Base-by-base conservation (phyloP, 2,329 filamentous ascomycete genomes). In the Leptographium wingfieldii region DNA sequence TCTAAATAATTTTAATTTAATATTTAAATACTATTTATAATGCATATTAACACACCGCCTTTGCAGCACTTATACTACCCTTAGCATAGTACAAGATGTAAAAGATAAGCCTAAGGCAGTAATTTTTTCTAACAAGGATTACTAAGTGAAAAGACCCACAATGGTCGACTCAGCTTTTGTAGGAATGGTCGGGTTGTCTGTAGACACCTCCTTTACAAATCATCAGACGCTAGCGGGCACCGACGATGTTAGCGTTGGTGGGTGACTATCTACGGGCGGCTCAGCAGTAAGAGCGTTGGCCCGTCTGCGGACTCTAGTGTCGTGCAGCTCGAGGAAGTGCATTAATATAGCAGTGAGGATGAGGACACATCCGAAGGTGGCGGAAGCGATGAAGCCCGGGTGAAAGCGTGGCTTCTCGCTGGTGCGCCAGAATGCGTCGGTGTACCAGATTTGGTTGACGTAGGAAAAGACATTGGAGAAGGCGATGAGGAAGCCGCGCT, bases 381-480 rank as follows among this genome's bases (percentile, higher is more conserved):
- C 38, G 9, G 58, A 52, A 10, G 52, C 52, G 49, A 60, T 58
- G 22, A 60, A 60, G 16, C 59, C 59, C 1, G 59, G 59, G 22
- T 29, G 35, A n/a, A 60, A 60, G n/a, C 31, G 31, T 1, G 59
- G 59, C n/a, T 27, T 29, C 51, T 60, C 59, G 11, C 3, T 29
- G 9, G 59, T 60, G n/a, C 59, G 10, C 56, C 59, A 60, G 19
- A 60, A 38, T 1, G 59, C 59, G 12, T 60, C 59, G 12, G 56
- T 2, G 25, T 31, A 59, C 60, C 60, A 61, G 57, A 61, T 61
- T 38, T 61, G 60, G 60, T 61, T 61, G 33, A 61, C 43, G 52
- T 61, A 61, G 31, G 53, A 59, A 16, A 59, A 59, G 14, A 61
- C 56, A 48, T 61, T 61, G 54, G 53, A 56, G 35, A 61, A 61